Evolutionary conservation across 208 protist species (phyloP).

Genomic region (Phytomonas sp.): DNA sequence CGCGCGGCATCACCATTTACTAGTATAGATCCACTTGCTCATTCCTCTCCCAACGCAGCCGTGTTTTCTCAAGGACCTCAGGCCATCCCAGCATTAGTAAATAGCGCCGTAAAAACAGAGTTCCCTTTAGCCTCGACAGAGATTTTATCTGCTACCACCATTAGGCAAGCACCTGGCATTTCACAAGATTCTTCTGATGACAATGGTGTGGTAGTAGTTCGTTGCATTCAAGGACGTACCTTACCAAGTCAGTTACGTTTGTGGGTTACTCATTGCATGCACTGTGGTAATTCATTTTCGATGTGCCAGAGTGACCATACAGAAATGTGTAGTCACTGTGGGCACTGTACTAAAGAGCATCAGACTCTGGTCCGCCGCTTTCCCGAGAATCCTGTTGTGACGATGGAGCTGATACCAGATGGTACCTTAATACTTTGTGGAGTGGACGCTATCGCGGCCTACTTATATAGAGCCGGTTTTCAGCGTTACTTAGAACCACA

Average conservation of each 20-base stretch:
- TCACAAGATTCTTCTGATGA: constrained; percentile 23
- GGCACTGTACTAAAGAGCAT: constrained; percentile 21
- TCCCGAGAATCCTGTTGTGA: constrained; percentile 26
- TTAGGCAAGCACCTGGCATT: background rate
- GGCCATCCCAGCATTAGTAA: background rate
- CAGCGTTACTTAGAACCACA: constrained; percentile 35
- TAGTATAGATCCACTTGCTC: background rate
- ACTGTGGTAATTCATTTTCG: constrained; percentile 35
- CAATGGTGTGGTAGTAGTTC: constrained; percentile 52
- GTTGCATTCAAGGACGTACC: constrained; percentile 37
- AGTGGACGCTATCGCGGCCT: constrained; percentile 54
- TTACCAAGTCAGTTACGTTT: constrained; percentile 62
- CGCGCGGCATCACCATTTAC: background rate
- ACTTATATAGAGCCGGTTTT: constrained; percentile 71
- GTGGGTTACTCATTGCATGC: constrained; percentile 67
- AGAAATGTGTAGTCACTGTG: constrained; percentile 44
- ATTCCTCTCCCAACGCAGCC: background rate
- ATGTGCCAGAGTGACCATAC: constrained; percentile 42
- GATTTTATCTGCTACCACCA: background rate
- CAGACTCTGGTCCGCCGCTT: constrained; percentile 68
- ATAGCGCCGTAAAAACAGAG: constrained; percentile 4
- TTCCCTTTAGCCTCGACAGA: background rate
- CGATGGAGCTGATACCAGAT: constrained; percentile 74
- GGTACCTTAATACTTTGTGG: constrained; percentile 65
- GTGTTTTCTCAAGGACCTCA: background rate